A percentile compares a stretch with the other conserved stretches of the same genome.
phyloP scores from a whole-genome alignment of 768 basidiomycete species.

The Naganishia vaughanmartiniae region DNA sequence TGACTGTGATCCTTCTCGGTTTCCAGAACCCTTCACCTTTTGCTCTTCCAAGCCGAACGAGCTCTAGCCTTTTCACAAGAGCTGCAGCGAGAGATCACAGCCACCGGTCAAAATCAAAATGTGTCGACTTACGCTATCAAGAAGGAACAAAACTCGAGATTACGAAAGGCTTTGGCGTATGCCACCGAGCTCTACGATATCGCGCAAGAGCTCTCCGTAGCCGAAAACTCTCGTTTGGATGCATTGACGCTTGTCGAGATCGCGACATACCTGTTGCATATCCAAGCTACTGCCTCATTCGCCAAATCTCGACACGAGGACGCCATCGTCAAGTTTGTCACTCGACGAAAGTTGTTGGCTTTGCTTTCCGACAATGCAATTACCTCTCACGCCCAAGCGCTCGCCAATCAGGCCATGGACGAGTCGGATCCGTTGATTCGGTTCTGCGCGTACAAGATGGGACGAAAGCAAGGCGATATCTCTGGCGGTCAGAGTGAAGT shows the following conservation, averaged over 20 bases:
- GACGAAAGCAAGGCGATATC: conserved; percentile 54
- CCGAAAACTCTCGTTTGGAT: conserved; percentile 59
- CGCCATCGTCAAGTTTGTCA: conserved; percentile 68
- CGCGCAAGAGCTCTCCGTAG: conserved; percentile 66
- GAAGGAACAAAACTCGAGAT: conserved; percentile 45
- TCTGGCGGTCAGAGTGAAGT: conserved; percentile 52
- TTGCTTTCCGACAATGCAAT: conserved; percentile 53
- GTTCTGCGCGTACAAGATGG: conserved; percentile 85
- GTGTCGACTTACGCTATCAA: conserved; percentile 27
- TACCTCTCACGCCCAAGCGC: conserved; percentile 75
- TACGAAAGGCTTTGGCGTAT: conserved; percentile 42
- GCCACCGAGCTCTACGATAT: conserved; percentile 51
- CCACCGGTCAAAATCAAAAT: conserved; percentile 10
- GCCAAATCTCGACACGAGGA: conserved; percentile 70
- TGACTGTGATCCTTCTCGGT: conserved; percentile 14
- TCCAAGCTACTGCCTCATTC: conserved; percentile 79
- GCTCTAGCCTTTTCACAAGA: conserved; percentile 89
- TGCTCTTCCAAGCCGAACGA: conserved; percentile 86
- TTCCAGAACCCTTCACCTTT: conserved; percentile 61
- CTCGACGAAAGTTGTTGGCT: conserved; percentile 67
- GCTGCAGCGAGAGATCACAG: conserved; percentile 51
- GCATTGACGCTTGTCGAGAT: conserved; percentile 64
- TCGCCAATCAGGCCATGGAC: conserved; percentile 78
- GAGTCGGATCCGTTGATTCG: conserved; percentile 86
- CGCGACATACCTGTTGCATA: conserved; percentile 71